Evolutionary conservation across 139 green algal genomes (phyloP).

Genomic region (Coelastrella sp.): DNA sequence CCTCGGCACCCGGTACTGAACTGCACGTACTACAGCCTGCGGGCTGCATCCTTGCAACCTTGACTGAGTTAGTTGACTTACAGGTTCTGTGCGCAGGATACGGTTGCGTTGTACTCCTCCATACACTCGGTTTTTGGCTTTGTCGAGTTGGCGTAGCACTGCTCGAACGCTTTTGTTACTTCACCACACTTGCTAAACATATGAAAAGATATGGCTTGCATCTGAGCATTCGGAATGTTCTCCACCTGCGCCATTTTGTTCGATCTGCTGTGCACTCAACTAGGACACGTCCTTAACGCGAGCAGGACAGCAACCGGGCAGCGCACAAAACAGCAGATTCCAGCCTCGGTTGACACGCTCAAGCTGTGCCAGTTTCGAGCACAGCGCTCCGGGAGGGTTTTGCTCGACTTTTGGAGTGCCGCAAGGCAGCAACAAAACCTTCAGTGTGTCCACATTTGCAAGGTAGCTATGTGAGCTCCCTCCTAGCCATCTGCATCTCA

Average conservation of each 20-base stretch:
- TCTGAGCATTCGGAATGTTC: slow-evolving; percentile 15
- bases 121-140: slow-evolving; percentile 36
- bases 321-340: too few species aligned
- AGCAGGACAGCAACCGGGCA: too few species aligned
- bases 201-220: slow-evolving; percentile 39
- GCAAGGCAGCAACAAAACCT: too few species aligned
- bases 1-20: background rate
- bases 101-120: slow-evolving; percentile 35
- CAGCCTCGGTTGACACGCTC: too few species aligned
- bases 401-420: too few species aligned
- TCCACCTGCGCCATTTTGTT: slow-evolving; percentile 2
- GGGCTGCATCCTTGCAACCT: background rate
- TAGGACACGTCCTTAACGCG: background rate
- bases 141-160: background rate
- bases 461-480: too few species aligned
- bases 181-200: slow-evolving; percentile 33
- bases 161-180: slow-evolving; percentile 15
- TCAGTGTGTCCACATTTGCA: too few species aligned
- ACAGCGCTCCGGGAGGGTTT: too few species aligned
- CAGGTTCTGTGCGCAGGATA: slow-evolving; percentile 27
- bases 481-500: too few species aligned
- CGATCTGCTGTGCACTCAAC: background rate
- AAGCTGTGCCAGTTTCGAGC: too few species aligned
- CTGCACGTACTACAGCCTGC: background rate
- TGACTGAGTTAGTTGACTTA: background rate